A percentile compares a stretch with the other conserved stretches of the same genome.
phyloP scores from a whole-genome alignment of 2,329 filamentous ascomycete genomes.

The Cercospora zeina region DNA sequence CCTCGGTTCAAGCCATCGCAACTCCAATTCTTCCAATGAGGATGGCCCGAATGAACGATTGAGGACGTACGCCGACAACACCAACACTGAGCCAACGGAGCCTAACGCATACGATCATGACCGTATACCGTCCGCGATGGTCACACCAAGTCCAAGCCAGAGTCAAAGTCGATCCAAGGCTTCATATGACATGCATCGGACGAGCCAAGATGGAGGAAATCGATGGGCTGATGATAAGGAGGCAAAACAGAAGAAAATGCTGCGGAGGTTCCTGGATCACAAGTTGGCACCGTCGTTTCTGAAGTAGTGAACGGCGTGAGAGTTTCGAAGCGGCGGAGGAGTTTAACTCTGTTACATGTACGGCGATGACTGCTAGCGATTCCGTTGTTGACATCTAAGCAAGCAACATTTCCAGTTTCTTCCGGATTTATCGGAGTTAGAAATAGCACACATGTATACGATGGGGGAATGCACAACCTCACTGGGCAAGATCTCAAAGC shows the following conservation, averaged over 20 bases:
- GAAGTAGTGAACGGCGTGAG: background rate
- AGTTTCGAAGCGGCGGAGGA: background rate
- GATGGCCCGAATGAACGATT: background rate
- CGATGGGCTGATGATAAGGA: conserved; percentile 12
- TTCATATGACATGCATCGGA: conserved; percentile 10
- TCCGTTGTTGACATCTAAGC: no score
- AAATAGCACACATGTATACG: no score
- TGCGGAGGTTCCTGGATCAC: conserved; percentile 9
- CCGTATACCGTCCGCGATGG: background rate
- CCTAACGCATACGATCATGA: conserved; percentile 9
- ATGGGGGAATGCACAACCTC: no score
- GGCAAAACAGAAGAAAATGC: conserved; percentile 7
- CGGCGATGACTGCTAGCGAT: background rate
- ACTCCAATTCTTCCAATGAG: background rate
- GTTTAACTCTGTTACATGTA: background rate
- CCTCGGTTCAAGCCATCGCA: background rate
- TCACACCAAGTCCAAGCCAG: conserved; percentile 6
- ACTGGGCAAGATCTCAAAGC: no score
- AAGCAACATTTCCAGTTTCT: no score
- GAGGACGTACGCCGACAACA: background rate
- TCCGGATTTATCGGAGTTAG: no score
- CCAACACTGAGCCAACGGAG: conserved; percentile 6
- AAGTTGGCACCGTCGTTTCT: conserved; percentile 16
- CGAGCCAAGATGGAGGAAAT: conserved; percentile 10
- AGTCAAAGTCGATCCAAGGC: conserved; percentile 8